phyloP scores from a whole-genome alignment of 495 filamentous ascomycete genomes.

The Tuber melanosporum region DNA sequence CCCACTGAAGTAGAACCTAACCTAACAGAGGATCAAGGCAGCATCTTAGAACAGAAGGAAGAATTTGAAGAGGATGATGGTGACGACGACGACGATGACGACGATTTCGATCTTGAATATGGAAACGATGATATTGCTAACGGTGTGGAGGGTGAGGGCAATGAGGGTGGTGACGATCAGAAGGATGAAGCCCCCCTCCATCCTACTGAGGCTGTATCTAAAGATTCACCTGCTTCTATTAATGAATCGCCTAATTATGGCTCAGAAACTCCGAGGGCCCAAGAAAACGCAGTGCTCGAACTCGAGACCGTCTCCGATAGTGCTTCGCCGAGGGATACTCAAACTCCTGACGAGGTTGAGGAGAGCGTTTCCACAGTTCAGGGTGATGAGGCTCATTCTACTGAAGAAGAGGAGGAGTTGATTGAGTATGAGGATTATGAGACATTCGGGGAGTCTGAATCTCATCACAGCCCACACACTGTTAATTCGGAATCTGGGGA shows the following conservation, averaged over 20 bases:
- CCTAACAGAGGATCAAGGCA: slow-evolving; percentile 19
- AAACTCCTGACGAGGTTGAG: slow-evolving; percentile 32
- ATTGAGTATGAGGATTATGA: slow-evolving; percentile 40
- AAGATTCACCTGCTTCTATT: neutral
- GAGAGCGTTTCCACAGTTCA: slow-evolving; percentile 25
- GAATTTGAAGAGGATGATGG: slow-evolving; percentile 21
- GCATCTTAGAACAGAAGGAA: slow-evolving; percentile 8
- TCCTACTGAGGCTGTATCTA: slow-evolving; percentile 10
- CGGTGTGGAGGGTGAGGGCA: slow-evolving; percentile 4
- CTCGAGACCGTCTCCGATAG: slow-evolving; percentile 26
- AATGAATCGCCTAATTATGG: neutral
- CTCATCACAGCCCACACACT: neutral
- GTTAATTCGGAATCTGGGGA: slow-evolving; percentile 2
- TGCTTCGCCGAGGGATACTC: slow-evolving; percentile 14
- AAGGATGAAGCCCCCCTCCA: slow-evolving; percentile 22
- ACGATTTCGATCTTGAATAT: slow-evolving; percentile 35
- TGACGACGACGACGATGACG: slow-evolving; percentile 31
- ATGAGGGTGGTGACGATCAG: slow-evolving; percentile 13
- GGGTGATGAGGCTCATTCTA: slow-evolving; percentile 5
- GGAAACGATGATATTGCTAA: slow-evolving; percentile 23
- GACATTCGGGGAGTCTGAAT: slow-evolving; percentile 3
- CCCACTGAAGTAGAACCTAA: slow-evolving; percentile 19
- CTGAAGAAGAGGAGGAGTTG: slow-evolving; percentile 29
- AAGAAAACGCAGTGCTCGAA: neutral
- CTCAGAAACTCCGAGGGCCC: neutral